phyloP scores from a whole-genome alignment of 179 eudicot genomes.

The Silene vulgaris region DNA sequence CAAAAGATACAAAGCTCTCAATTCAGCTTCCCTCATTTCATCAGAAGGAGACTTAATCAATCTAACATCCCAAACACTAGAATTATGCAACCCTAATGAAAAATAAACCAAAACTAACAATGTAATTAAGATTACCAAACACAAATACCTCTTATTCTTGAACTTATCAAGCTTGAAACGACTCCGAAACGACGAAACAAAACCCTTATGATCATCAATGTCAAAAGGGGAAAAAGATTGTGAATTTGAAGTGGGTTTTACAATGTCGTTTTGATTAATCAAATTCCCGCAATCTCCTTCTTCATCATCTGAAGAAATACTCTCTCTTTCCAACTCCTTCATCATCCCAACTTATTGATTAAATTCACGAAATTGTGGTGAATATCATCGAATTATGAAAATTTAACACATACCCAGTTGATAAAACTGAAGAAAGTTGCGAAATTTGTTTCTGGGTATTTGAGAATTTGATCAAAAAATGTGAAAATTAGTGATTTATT shows the following conservation, averaged over 20 bases:
- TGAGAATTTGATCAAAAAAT: not conserved
- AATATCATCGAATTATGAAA: slow-evolving; percentile 21
- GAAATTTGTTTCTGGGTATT: slow-evolving; percentile 22
- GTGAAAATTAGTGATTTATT: too few relatives aligned
- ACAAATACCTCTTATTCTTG: slow-evolving; percentile 50
- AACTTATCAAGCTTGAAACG: slow-evolving; percentile 32
- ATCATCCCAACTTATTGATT: not conserved
- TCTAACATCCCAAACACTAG: slow-evolving; percentile 26
- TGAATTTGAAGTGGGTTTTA: slow-evolving; percentile 29
- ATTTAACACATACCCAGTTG: slow-evolving; percentile 23
- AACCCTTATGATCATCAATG: slow-evolving; percentile 22
- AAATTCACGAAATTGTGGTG: not conserved
- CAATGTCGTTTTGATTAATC: slow-evolving; percentile 25
- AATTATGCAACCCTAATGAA: slow-evolving; percentile 41
- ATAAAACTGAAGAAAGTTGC: not conserved
- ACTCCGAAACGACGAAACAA: slow-evolving; percentile 17
- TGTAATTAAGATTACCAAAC: slow-evolving; percentile 43
- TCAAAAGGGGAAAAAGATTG: slow-evolving; percentile 25
- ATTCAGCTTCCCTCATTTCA: slow-evolving; percentile 70
- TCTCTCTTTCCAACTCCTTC: slow-evolving; percentile 29
- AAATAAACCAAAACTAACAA: slow-evolving; percentile 50
- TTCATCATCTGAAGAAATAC: slow-evolving; percentile 29
- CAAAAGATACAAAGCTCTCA: slow-evolving; percentile 54
- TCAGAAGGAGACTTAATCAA: slow-evolving; percentile 30
- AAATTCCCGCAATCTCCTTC: slow-evolving; percentile 30